Base-by-base conservation (phyloP, 805 yeast genomes). In the Myxozyma melibiosi region DNA sequence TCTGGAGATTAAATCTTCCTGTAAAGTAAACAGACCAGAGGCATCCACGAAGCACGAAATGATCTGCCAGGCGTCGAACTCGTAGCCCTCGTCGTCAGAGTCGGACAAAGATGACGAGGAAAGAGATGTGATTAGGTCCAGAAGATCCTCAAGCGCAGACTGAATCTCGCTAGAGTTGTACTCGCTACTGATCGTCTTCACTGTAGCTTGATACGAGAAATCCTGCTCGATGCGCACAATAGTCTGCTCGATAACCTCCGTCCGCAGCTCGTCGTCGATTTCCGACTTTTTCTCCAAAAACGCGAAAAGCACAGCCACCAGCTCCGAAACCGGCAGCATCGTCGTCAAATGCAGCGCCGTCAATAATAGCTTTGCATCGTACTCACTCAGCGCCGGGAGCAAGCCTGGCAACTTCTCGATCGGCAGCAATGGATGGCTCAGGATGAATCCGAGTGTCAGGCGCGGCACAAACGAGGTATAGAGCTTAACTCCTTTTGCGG, bases 391-490 rank as follows among this genome's bases (percentile, higher is more conserved):
- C 38, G 73, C 74, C 14, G 75, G 67, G 42, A 92, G 72, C 43
- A 91, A 70, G 1, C 83, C 84, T 3, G 73, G 71, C 8, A 88
- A 76, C 58, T 77, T 80, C 18, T 77, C 73, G 14, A 75, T 71
- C 8, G 97, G 97, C 72, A 86, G 90, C 18, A 89, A 73, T 16
- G 97, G 97, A 73, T 92, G 96, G 2, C 96, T 87, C 61, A 92
- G 76, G 33, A 91, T 76, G 67, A 88, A 91, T 0, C 86, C 80
- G 46, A 89, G 71, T 2, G 90, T 76, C 46, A 73, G 73, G 65
- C 84, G 84, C 50, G 94, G 79, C 61, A 68, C 64, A 46, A 49
- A 50, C 8, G 58, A 28, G 68, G 6, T 20, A 13, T 33, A 25
- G 6, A 64, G 71, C 31, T 67, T 61, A 39, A 63, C 70, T 63